Conservation (phyloP, 2,329 filamentous ascomycete genomes). For the Rhinocladiella mackenziei region DNA sequence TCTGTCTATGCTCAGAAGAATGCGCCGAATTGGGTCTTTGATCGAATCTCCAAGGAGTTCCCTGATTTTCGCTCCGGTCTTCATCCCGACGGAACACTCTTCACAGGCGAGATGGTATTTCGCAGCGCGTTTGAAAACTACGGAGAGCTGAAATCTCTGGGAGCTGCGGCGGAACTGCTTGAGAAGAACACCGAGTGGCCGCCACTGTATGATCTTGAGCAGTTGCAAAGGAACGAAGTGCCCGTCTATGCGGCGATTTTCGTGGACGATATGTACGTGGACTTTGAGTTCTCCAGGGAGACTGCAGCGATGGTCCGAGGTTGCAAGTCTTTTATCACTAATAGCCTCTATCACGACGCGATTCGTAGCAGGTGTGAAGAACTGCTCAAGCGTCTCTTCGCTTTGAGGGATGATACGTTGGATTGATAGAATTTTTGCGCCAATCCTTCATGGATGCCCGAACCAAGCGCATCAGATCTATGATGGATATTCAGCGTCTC, state of each 20-base stretch:
- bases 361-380: conserved; percentile 69
- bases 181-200: conserved; percentile 69
- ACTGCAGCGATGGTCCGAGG: conserved; percentile 72
- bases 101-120: conserved; percentile 79
- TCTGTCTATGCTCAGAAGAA: conserved; percentile 74
- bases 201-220: conserved; percentile 68
- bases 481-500: conserved; percentile 1
- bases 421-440: conserved; percentile 50
- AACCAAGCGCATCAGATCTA: not conserved
- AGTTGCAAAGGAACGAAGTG: conserved; percentile 71
- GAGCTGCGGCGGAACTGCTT: conserved; percentile 65
- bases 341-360: conserved; percentile 82
- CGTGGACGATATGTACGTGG: conserved; percentile 88
- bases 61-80: conserved; percentile 47
- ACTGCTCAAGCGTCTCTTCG: conserved; percentile 71
- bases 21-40: conserved; percentile 72
- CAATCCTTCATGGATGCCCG: too few relatives aligned
- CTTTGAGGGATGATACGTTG: conserved; percentile 65
- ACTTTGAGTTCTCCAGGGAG: conserved; percentile 67
- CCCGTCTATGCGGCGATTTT: conserved; percentile 83
- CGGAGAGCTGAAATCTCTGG: conserved; percentile 66
- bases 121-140: conserved; percentile 49
- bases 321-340: conserved; percentile 78
- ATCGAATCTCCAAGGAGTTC: conserved; percentile 35
- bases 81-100: conserved; percentile 58